Base-by-base conservation (phyloP, 495 filamentous ascomycete genomes). In the Neurospora hispaniola region DNA sequence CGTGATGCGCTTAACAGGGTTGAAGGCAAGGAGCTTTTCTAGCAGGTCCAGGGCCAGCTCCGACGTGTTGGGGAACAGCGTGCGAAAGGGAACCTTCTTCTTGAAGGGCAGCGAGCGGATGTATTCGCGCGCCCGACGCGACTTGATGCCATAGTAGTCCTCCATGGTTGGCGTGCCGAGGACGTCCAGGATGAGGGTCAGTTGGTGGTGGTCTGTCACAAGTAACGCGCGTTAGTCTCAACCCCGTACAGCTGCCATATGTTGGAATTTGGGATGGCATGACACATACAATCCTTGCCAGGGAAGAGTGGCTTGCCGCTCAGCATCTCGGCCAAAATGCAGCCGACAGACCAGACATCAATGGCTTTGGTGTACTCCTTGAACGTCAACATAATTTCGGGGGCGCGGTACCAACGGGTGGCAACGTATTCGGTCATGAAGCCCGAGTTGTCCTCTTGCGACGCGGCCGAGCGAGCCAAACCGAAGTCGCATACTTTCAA, bases 371-470 rank as follows among this genome's bases (percentile, higher is more conserved):
- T 99, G 84, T 99, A 98, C 84, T 98, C 96, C 86, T 99, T 98
- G 89, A 99, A 99, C 69, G 95, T 98, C 86, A 99, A 91, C 96
- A 99, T 99, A 82, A 99, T 99, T 83, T 99, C 96, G 69, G 96
- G 96, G 2, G 96, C 96, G 80, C 96, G 92, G 82, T 99, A 99
- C 96, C 96, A 99, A 79, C 96, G 88, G 71, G 96, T 99, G 68
- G 96, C 96, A 71, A 99, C 96, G 80, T 99, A 99, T 92, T 99
- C 96, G 18, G 96, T 99, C 96, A 99, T 99, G 88, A 98, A 99
- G 39, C 96, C 96, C 9, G 96, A 97, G 84, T 99, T 99, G 81
- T 99, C 96, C 77, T 98, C 96, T 76, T 91, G 96, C 71, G 92
- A 97, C 44, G 91, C 95, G 68, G 93, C 96, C 72, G 90, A 98